Base-by-base conservation (phyloP, 805 yeast species). In the Yamadazyma sp. region DNA sequence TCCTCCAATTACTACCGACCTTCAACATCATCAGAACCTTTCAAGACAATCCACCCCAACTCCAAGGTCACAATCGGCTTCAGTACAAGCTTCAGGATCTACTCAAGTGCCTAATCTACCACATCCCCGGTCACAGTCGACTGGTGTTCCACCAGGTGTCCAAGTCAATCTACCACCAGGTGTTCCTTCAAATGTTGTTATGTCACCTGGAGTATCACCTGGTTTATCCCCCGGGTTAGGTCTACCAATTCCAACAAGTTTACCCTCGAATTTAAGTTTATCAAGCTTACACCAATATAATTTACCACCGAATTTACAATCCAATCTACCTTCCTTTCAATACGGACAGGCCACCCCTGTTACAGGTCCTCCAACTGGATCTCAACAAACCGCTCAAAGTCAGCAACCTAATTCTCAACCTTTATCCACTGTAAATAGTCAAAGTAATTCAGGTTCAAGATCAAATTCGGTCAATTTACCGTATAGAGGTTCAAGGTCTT, bases 401-500 rank as follows among this genome's bases (percentile, higher is more conserved):
- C 17, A 13, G 6, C 32, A 30, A 15, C 32, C 32, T 9, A 29
- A 5, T 21, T 5, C 24, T 12, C 13, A 6, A n/a, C n/a, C 15
- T 25, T n/a, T 7, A 13, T 6, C 27, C 12, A 25, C 17, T 17
- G 3, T 19, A 16, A 25, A 21, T 31, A 35, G 20, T 23, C 7
- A 14, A 7, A 27, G 32, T n/a, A 13, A 23, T 15, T n/a, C n/a
- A n/a, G n/a, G n/a, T n/a, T n/a, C n/a, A n/a, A n/a, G n/a, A n/a
- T n/a, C n/a, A n/a, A n/a, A n/a, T n/a, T n/a, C n/a, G n/a, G 23
- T 22, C 16, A 22, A 23, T 17, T 11, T 24, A 15, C 7, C 25
- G 5, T 29, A 21, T 27, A 27, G 40, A 16, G 40, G 40, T 7
- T 33, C 37, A 8, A 25, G 44, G 16, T 33, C 40, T 7, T 43